These are phyloP conservation scores for Obba rivulosa DNA, from an alignment of 768 basidiomycete genomes.

Conservation along the genomic window DNA sequence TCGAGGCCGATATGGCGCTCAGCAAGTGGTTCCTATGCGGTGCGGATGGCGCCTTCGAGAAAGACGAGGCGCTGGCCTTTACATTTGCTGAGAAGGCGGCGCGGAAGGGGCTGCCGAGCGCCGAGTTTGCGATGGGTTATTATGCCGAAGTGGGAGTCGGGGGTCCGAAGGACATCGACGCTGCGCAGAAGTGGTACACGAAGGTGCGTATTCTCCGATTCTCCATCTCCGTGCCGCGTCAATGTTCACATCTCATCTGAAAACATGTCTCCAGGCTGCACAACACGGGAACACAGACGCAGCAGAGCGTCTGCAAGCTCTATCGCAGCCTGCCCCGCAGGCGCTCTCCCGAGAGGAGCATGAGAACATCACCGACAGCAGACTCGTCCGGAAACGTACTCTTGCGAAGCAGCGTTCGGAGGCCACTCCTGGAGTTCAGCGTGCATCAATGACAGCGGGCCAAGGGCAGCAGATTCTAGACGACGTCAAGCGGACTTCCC, in stretches of 20 bases:
- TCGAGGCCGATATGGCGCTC: slow-evolving; percentile 94
- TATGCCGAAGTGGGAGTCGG: slow-evolving; percentile 93
- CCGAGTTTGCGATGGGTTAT: slow-evolving; percentile 95
- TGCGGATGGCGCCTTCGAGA: slow-evolving; percentile 68
- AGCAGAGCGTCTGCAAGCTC: slow-evolving; percentile 59
- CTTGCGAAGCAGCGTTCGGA: slow-evolving; percentile 57
- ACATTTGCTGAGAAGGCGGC: slow-evolving; percentile 90
- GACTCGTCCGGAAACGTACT: slow-evolving; percentile 80
- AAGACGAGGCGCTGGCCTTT: slow-evolving; percentile 80
- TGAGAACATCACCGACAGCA: slow-evolving; percentile 69
- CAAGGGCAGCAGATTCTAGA: slow-evolving; percentile 1
- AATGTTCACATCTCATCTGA: background rate
- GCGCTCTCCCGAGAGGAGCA: slow-evolving; percentile 76
- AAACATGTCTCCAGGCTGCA: slow-evolving; percentile 45
- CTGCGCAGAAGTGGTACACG: slow-evolving; percentile 76
- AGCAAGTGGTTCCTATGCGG: slow-evolving; percentile 98
- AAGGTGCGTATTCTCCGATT: slow-evolving; percentile 33
- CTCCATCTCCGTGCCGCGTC: background rate
- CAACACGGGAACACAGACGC: slow-evolving; percentile 83
- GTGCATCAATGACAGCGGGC: background rate
- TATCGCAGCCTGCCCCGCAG: slow-evolving; percentile 56
- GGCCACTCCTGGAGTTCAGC: slow-evolving; percentile 10
- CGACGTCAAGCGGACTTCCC: background rate
- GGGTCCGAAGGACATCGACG: slow-evolving; percentile 52
- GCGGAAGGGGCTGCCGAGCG: slow-evolving; percentile 65